Evolutionary conservation across 2,329 filamentous ascomycete species (phyloP).

Genomic region (Talaromyces sp.): DNA sequence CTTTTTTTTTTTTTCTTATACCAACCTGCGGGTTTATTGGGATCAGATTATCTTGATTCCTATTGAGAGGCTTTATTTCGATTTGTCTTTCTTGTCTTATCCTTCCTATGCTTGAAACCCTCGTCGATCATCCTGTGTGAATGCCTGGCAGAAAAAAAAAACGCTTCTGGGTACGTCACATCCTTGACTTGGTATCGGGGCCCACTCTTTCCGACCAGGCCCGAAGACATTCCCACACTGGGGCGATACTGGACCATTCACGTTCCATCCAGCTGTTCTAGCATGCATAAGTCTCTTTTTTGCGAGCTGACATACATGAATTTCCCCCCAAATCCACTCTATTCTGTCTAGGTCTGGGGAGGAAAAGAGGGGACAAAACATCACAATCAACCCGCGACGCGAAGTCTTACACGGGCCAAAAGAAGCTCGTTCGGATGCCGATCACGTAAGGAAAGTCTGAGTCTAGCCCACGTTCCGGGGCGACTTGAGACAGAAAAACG

Average conservation of each 20-base stretch:
- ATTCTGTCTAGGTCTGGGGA: neutral
- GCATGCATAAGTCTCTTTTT: conserved; percentile 15
- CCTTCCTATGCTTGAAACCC: neutral
- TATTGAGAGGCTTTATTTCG: neutral
- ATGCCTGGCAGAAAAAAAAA: neutral
- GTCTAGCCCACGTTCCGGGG: neutral
- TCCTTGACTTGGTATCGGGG: neutral
- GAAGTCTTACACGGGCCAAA: conserved; percentile 2
- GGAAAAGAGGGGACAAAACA: neutral
- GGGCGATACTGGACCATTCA: conserved; percentile 15
- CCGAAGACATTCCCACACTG: conserved; percentile 21
- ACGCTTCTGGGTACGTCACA: conserved; percentile 18
- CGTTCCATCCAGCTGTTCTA: neutral
- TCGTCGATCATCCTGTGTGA: neutral
- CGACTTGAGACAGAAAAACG: too few relatives aligned
- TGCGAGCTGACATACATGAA: neutral
- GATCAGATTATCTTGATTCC: neutral
- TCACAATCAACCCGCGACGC: neutral
- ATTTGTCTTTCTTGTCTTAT: neutral
- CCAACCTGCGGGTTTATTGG: neutral
- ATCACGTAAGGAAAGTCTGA: conserved; percentile 2
- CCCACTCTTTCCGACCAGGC: conserved; percentile 21
- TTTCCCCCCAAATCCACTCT: neutral
- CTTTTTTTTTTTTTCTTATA: neutral
- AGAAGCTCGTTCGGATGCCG: neutral